Percentiles rank a stretch among this genome's conserved stretches.
Evolutionary conservation across 257 asterid genomes (phyloP).

Genomic region (Cinchona pubescens): DNA sequence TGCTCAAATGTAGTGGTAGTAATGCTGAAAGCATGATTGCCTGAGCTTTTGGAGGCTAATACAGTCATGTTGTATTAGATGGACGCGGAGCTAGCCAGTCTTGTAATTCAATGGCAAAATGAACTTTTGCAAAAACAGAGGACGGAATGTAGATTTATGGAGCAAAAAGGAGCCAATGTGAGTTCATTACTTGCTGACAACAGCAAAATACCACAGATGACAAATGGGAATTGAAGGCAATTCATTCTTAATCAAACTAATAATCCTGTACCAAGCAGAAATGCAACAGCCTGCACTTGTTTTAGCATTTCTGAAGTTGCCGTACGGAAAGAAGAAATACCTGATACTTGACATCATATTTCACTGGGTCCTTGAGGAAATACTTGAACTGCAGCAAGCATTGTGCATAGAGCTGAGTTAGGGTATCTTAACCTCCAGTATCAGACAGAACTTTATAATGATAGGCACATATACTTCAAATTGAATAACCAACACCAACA

Average conservation of each 20-base stretch:
- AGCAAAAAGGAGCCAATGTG: too few relatives aligned
- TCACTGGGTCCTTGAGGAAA: constrained; percentile 48
- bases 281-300: not conserved
- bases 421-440: not conserved
- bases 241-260: too few relatives aligned
- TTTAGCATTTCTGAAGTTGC: not conserved
- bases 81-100: too few relatives aligned
- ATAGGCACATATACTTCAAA: not conserved
- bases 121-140: too few relatives aligned
- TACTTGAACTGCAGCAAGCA: constrained; percentile 41
- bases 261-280: too few relatives aligned
- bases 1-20: not conserved
- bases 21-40: not conserved
- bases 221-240: too few relatives aligned
- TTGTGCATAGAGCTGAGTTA: not conserved
- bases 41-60: not conserved
- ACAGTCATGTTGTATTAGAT: too few relatives aligned
- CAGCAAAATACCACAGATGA: too few relatives aligned
- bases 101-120: not conserved
- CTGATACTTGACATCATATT: constrained; percentile 72
- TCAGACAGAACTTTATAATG: not conserved
- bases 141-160: too few relatives aligned
- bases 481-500: not conserved
- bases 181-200: not conserved
- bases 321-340: constrained; percentile 27